Conservation (phyloP, 495 filamentous ascomycete genomes). For the Lasiosphaeria miniovina region DNA sequence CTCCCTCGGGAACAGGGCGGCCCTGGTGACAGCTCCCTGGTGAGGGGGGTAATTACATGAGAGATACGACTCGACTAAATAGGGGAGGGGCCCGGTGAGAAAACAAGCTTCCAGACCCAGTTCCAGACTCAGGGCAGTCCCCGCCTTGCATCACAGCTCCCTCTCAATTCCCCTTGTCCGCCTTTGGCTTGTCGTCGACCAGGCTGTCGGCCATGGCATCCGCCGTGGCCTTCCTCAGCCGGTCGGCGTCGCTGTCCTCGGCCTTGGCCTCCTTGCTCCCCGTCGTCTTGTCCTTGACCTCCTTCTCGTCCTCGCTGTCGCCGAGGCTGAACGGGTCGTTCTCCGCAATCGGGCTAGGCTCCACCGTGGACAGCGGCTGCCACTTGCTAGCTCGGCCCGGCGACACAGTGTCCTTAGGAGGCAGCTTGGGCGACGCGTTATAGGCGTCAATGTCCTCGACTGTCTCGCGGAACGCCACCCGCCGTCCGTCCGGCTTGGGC, state of each 20-base stretch:
- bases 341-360: constrained; percentile 82
- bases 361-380: constrained; percentile 87
- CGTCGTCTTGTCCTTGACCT: constrained; percentile 38
- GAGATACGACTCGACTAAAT: too few relatives aligned
- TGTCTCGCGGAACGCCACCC: constrained; percentile 74
- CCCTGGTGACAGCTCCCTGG: too few relatives aligned
- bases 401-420: constrained; percentile 28
- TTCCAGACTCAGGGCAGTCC: too few relatives aligned
- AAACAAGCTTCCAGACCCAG: too few relatives aligned
- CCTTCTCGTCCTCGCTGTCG: constrained; percentile 92
- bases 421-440: constrained; percentile 53
- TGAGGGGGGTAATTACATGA: too few relatives aligned
- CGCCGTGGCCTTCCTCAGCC: constrained; percentile 63
- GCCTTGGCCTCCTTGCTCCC: constrained; percentile 43
- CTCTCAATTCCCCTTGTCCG: constrained; percentile 13
- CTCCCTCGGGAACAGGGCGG: too few relatives aligned
- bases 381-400: constrained; percentile 79
- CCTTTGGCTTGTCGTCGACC: constrained; percentile 33
- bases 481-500: constrained; percentile 60
- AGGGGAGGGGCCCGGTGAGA: too few relatives aligned
- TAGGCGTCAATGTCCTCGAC: constrained; percentile 80
- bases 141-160: background rate
- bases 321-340: constrained; percentile 96
- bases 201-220: constrained; percentile 59
- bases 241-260: too few relatives aligned